Evolutionary conservation across 176 grass and related monocot genomes (phyloP).

Genomic region (Rhynchospora pubera): DNA sequence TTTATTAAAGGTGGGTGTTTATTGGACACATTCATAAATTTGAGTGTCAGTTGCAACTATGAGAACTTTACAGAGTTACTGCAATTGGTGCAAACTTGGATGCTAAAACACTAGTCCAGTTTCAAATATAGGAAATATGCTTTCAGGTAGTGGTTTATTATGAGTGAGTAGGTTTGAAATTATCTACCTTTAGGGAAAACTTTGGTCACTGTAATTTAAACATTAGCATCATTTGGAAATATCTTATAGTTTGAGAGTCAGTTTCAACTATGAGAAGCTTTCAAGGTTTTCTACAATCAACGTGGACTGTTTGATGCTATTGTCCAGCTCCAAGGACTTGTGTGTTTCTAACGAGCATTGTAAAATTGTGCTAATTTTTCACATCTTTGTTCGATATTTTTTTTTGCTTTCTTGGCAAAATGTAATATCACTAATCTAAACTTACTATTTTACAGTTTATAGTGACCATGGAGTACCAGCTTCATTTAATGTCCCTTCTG

Average conservation of each 20-base stretch:
- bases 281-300: neutral
- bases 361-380: neutral
- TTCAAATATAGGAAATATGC: neutral
- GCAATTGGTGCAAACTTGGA: neutral
- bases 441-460: slow-evolving; percentile 45
- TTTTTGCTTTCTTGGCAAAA: neutral
- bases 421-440: neutral
- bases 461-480: slow-evolving; percentile 75
- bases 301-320: neutral
- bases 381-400: neutral
- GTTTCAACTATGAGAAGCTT: neutral
- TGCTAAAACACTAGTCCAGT: neutral
- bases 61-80: neutral
- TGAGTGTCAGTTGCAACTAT: neutral
- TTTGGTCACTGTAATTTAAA: neutral
- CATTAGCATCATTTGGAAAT: neutral
- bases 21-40: neutral
- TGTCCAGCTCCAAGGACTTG: neutral
- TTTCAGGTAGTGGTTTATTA: neutral
- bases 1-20: neutral
- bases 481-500: slow-evolving; percentile 57
- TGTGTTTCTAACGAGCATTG: neutral
- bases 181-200: neutral
- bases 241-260: neutral
- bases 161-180: neutral